phyloP scores from a whole-genome alignment of 306 rosid genomes.

The Carpinus viminea region DNA sequence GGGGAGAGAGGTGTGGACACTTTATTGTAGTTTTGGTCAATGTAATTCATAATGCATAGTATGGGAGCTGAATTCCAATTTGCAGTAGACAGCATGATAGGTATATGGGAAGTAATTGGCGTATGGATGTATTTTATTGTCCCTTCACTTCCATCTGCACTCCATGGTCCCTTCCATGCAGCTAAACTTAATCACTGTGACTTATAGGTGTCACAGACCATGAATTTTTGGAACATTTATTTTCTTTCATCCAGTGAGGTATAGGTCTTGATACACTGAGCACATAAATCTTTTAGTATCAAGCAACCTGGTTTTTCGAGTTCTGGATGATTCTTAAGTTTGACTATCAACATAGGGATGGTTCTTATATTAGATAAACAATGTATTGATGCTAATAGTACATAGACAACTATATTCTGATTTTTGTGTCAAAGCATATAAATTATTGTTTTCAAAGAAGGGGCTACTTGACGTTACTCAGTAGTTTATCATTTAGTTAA shows the following conservation, averaged over 20 bases:
- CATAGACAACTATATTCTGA: neutral
- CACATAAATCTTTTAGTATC: neutral
- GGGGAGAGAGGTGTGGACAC: neutral
- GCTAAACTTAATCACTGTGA: neutral
- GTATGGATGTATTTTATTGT: neutral
- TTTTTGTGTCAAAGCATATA: neutral
- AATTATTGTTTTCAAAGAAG: neutral
- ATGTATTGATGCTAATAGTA: neutral
- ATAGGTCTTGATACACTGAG: neutral
- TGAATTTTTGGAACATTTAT: neutral
- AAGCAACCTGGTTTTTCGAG: neutral
- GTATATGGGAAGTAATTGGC: neutral
- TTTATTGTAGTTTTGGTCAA: neutral
- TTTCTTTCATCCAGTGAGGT: neutral
- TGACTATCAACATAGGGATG: neutral
- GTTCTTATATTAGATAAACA: neutral
- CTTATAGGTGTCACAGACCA: neutral
- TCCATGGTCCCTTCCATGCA: neutral
- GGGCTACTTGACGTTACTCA: neutral
- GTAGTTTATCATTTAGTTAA: neutral
- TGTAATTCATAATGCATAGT: neutral
- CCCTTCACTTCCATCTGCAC: neutral
- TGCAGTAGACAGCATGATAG: neutral
- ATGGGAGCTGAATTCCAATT: neutral
- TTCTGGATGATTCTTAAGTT: neutral